Conservation (phyloP, 768 basidiomycete species). For the Pleurotus eryngii region DNA sequence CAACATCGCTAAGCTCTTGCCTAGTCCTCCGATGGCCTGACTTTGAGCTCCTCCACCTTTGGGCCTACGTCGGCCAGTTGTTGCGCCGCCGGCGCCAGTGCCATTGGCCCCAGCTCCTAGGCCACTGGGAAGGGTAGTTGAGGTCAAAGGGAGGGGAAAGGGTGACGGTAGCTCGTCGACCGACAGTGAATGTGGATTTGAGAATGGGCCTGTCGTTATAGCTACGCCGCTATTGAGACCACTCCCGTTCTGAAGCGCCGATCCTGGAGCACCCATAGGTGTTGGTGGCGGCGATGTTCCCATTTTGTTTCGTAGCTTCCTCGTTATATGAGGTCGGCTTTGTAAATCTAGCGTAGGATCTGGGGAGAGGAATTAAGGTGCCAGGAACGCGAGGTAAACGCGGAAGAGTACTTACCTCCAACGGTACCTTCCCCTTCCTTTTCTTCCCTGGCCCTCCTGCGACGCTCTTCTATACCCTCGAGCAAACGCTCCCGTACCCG, state of each 20-base stretch:
- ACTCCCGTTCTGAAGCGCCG: conserved; percentile 34
- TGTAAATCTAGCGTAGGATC: conserved; percentile 75
- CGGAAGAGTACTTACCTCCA: conserved; percentile 45
- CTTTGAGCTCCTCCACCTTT: conserved; percentile 53
- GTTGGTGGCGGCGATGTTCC: conserved; percentile 71
- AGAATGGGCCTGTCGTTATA: conserved; percentile 65
- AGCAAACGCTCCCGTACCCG: conserved; percentile 73
- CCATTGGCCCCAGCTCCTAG: conserved; percentile 19
- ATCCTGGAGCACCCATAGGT: conserved; percentile 43
- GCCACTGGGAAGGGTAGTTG: conserved; percentile 40
- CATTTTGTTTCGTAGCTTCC: conserved; percentile 80
- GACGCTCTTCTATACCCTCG: conserved; percentile 82
- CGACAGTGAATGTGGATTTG: conserved; percentile 80
- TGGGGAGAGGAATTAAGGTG: conserved; percentile 21
- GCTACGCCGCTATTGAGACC: conserved; percentile 43
- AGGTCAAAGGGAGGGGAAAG: conserved; percentile 72
- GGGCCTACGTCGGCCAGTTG: conserved; percentile 43
- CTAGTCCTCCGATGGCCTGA: conserved; percentile 63
- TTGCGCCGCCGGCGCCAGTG: conserved; percentile 29
- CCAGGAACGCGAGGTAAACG: conserved; percentile 6
- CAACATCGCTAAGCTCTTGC: conserved; percentile 65
- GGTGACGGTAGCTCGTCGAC: conserved; percentile 87
- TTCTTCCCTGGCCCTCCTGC: conserved; percentile 78
- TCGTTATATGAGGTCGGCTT: conserved; percentile 75
- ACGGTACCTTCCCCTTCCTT: conserved; percentile 85